phyloP scores from a whole-genome alignment of 208 protist genomes.

The Angomonas deanei region DNA sequence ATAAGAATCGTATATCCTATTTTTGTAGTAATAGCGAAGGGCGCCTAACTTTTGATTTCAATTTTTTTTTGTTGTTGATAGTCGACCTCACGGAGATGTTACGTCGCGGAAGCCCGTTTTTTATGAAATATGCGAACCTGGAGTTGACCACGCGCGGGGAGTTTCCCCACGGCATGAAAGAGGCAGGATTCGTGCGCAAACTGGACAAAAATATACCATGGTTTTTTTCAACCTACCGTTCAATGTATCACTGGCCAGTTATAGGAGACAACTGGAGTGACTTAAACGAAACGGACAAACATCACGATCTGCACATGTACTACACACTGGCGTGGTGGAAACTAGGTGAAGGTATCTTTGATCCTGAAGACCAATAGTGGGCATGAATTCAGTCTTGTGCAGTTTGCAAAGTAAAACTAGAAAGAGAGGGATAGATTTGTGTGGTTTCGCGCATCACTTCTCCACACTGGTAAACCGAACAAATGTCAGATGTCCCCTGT shows the following conservation, averaged over 20 bases:
- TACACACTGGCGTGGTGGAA: constrained; percentile 90
- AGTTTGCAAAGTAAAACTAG: too few species aligned
- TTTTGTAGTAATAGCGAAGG: too few species aligned
- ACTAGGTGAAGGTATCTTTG: constrained; percentile 84
- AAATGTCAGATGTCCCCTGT: too few species aligned
- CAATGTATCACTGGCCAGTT: constrained; percentile 87
- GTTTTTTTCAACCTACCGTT: constrained; percentile 88
- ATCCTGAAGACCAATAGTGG: constrained; percentile 74
- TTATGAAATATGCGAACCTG: constrained; percentile 85
- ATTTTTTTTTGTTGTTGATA: background rate
- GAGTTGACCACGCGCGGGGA: constrained; percentile 82
- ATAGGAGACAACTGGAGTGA: constrained; percentile 87
- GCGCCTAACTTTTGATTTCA: too few species aligned
- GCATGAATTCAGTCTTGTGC: too few species aligned
- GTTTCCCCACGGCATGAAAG: constrained; percentile 90
- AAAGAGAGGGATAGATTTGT: too few species aligned
- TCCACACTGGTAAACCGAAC: too few species aligned
- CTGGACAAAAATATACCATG: constrained; percentile 89
- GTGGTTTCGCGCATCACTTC: too few species aligned
- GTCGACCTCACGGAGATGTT: too few species aligned
- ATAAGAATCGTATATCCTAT: too few species aligned
- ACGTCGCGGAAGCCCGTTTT: too few species aligned
- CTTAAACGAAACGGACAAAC: constrained; percentile 77
- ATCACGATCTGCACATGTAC: constrained; percentile 88
- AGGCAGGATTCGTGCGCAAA: constrained; percentile 83